Conservation (phyloP, 805 yeast species). For the Metschnikowia drakensbergensis region DNA sequence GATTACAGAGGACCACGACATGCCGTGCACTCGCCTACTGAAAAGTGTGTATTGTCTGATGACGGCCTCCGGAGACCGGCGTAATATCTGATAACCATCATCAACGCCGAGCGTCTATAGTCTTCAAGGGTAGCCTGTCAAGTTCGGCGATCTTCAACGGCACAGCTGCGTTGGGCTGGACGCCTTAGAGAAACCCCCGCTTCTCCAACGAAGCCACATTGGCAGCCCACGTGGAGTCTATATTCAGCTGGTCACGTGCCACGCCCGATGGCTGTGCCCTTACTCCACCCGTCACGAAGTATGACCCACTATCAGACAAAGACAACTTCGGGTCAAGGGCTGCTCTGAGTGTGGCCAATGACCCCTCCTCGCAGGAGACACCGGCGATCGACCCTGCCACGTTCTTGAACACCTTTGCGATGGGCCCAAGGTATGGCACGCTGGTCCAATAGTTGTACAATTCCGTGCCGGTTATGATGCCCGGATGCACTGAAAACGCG, state of each 20-base stretch:
- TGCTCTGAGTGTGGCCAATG: constrained; percentile 31
- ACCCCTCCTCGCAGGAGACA: constrained; percentile 33
- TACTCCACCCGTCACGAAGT: constrained; percentile 32
- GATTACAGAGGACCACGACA: too few relatives aligned
- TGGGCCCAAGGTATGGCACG: constrained; percentile 22
- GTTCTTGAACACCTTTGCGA: constrained; percentile 17
- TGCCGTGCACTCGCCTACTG: too few relatives aligned
- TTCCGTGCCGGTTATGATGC: constrained; percentile 32
- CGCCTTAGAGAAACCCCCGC: constrained; percentile 14
- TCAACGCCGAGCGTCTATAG: too few relatives aligned
- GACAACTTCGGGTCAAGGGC: constrained; percentile 29
- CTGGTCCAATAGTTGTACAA: constrained; percentile 29
- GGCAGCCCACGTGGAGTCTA: constrained; percentile 29
- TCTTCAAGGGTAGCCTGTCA: too few relatives aligned
- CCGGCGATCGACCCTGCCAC: constrained; percentile 21
- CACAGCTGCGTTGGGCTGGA: too few relatives aligned
- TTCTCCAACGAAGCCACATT: constrained; percentile 21
- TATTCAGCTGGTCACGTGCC: constrained; percentile 22
- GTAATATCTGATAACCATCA: too few relatives aligned
- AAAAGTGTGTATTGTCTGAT: too few relatives aligned
- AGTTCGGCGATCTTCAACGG: too few relatives aligned
- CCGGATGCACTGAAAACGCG: constrained; percentile 38
- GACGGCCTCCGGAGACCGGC: too few relatives aligned
- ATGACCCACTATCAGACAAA: constrained; percentile 26
- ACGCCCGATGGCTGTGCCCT: constrained; percentile 21